phyloP scores from a whole-genome alignment of 1,284 basidiomycete genomes.

The Cronartium quercuum region DNA sequence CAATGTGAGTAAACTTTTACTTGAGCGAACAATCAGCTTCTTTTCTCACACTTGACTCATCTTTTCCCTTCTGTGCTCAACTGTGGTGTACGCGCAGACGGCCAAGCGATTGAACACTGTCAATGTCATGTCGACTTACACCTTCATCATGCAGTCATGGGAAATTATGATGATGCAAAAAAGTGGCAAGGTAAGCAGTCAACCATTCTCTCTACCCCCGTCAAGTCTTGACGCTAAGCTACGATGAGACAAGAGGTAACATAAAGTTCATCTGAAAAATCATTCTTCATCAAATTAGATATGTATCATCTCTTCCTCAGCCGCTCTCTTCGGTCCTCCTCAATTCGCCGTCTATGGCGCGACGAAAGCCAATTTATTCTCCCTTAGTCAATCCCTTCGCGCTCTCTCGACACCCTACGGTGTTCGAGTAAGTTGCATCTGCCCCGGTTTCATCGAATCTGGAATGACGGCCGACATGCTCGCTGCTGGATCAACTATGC shows the following conservation, averaged over 20 bases:
- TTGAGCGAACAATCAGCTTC: neutral
- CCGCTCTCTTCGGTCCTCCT: slow-evolving; percentile 13
- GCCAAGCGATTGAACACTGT: slow-evolving; percentile 25
- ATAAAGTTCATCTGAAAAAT: neutral
- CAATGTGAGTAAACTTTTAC: slow-evolving; percentile 1
- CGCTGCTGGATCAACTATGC: slow-evolving; percentile 33
- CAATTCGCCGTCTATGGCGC: slow-evolving; percentile 30
- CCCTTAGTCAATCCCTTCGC: slow-evolving; percentile 20
- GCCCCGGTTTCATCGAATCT: slow-evolving; percentile 35
- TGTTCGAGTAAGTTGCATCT: slow-evolving; percentile 26
- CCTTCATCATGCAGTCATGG: slow-evolving; percentile 34
- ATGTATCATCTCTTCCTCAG: slow-evolving; percentile 25
- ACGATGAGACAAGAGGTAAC: neutral
- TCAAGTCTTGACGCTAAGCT: neutral
- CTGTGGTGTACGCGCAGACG: neutral
- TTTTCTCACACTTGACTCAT: neutral
- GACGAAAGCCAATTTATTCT: slow-evolving; percentile 27
- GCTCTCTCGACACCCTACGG: slow-evolving; percentile 16
- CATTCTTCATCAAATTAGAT: slow-evolving; percentile 5
- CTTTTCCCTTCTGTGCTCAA: neutral
- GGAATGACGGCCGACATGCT: slow-evolving; percentile 27
- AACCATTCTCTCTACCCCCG: neutral
- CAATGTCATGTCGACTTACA: slow-evolving; percentile 15
- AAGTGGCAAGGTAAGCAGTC: slow-evolving; percentile 20
- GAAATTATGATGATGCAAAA: slow-evolving; percentile 35